Evolutionary conservation across 768 basidiomycete species (phyloP), one percentile per base, ranked within the genome.

Genomic region (Pluteus cervinus): DNA sequence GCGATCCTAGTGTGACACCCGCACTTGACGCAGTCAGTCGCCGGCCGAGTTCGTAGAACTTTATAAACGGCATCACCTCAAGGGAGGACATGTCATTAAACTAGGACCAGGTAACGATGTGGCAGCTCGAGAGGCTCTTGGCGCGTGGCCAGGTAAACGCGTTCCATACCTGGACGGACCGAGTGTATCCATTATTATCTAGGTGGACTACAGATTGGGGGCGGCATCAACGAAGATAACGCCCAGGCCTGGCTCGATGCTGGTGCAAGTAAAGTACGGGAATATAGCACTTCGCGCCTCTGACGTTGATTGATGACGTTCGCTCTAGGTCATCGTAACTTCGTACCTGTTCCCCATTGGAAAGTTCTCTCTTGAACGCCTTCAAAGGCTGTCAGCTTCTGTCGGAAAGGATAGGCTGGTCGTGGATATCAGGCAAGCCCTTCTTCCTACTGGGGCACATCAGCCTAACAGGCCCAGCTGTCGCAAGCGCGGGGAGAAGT

Each of bases 61-160:
- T 28, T 99, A 98, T 55, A 74, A 64, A 46, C 44, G 70, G 17
- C 61, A 90, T 49, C 58, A 67, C 23, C 69, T 99, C 1, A 63
- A 68, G 39, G 96, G 94, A 0, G 94, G 90, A 1, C 96, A 99
- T 71, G 79, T 99, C 26, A 98, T 99, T 47, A 98, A 94, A 62
- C 75, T 99, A 5, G 96, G 96, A 2, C 76, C 81, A 3, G 76
- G 85, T 10, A 98, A 98, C 50, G 90, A 94, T 44, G 69, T 67
- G 12, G 89, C 93, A n/a, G 96, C 96, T 8, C 72, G 62, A 46
- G 81, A 88, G 39, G 92, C 93, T 2, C 65, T 98, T 21, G 56
- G 55, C 16, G 76, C 83, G 24, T 99, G 96, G 96, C 83, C 81
- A 56, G 79, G 88, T 81, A 47, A 33, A 53, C 24, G 30, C 29